These are phyloP conservation scores for Prunus mume DNA, from an alignment of 306 rosid genomes.

Conservation along the genomic window DNA sequence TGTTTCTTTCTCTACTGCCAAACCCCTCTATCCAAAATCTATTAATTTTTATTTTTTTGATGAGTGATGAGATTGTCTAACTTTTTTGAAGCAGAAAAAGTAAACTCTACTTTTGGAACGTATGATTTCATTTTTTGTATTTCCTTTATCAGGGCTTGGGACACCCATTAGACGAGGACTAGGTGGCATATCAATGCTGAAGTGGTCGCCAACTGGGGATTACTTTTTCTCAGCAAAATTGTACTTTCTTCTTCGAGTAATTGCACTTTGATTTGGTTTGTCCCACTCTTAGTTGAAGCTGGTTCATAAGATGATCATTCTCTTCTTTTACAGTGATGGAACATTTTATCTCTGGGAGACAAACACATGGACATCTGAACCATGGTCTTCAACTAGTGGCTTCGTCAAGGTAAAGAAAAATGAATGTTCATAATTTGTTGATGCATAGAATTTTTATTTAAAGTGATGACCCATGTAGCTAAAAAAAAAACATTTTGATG, in stretches of 20 bases:
- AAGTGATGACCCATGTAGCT: neutral
- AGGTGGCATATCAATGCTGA: constrained; percentile 80
- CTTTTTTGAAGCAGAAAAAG: neutral
- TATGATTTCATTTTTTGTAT: constrained; percentile 18
- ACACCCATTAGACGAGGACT: constrained; percentile 95
- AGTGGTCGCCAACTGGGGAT: constrained; percentile 98
- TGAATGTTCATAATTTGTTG: neutral
- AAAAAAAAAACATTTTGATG: neutral
- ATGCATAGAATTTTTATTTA: neutral
- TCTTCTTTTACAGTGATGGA: constrained; percentile 63
- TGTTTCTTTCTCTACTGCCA: neutral
- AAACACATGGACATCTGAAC: constrained; percentile 91
- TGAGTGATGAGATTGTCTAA: neutral
- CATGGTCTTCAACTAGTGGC: constrained; percentile 89
- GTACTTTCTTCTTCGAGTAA: constrained; percentile 32
- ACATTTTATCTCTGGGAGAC: constrained; percentile 99
- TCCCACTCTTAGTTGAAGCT: constrained; percentile 12
- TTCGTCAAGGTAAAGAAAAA: constrained; percentile 66
- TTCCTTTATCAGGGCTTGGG: constrained; percentile 53
- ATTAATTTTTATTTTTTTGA: neutral
- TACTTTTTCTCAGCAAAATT: constrained; percentile 92
- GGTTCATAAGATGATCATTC: constrained; percentile 20
- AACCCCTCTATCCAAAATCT: neutral
- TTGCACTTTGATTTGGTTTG: constrained; percentile 1
- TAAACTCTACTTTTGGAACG: constrained; percentile 9